Base-by-base conservation (phyloP, 1,284 basidiomycete species). In the Abortiporus biennis region DNA sequence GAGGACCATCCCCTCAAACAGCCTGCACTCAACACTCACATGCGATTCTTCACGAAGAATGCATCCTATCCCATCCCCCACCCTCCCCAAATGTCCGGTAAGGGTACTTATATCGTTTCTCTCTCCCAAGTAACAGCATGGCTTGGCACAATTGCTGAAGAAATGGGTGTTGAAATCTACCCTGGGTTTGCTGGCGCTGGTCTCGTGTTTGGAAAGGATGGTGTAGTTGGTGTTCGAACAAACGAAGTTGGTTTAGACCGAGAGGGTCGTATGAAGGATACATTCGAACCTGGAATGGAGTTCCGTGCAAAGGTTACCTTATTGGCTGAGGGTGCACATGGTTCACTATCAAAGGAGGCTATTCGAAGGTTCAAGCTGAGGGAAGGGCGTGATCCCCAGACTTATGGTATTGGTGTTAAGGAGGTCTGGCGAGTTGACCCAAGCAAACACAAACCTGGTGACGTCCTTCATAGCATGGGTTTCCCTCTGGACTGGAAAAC, bases 251-350 rank as follows among this genome's bases (percentile, higher is more conserved):
- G 95, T 5, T 71, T 99, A 36, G 87, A 93, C 60, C 85, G 82
- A 57, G 68, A 80, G 43, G 78, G 80, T 24, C 70, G 78, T 47
- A 83, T 85, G 63, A 97, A 96, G 63, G 82, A 92, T 35, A 78
- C 80, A 11, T 99, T 94, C 58, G 94, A 98, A 63, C 91, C 94
- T 1, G 95, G 95, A 2, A 97, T 99, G 92, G 85, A 91, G 50
- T 99, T 99, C 69, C 83, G 85, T 44, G 85, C 95, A 29, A 93
- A 90, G 58, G 85, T 95, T 36, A 96, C 93, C 0, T 73, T 99
- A n/a, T 77, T 99, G 39, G 94, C 92, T 0, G 96, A 99, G 63
- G 96, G 95, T 37, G 92, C 94, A 8, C 95, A 97, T 55, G 95
- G 96, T 1, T 90, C 85, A 3, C 72, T 99, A 22, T 84, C 89